phyloP scores from a whole-genome alignment of 2,329 filamentous ascomycete species.

The Tolypocladium amazonense region DNA sequence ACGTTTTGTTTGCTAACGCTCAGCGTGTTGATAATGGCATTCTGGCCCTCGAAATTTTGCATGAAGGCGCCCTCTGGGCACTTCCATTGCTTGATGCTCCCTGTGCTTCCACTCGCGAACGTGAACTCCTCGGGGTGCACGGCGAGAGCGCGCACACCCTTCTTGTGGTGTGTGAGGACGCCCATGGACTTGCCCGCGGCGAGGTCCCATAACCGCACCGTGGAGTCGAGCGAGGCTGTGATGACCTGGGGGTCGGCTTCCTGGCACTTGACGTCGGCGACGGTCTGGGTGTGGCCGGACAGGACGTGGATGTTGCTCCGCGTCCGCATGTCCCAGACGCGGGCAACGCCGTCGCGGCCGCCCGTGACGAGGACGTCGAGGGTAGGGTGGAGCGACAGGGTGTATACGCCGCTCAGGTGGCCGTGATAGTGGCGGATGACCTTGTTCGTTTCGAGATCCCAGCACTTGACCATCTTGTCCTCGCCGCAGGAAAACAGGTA shows the following conservation, averaged over 20 bases:
- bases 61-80: slow-evolving; percentile 97
- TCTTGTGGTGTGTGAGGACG: slow-evolving; percentile 96
- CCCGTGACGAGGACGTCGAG: slow-evolving; percentile 92
- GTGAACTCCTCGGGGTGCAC: slow-evolving; percentile 88
- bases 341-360: slow-evolving; percentile 83
- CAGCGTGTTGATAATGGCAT: slow-evolving; percentile 90
- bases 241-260: slow-evolving; percentile 96
- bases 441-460: slow-evolving; percentile 99
- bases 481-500: slow-evolving; percentile 97
- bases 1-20: slow-evolving; percentile 93
- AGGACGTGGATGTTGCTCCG: slow-evolving; percentile 92
- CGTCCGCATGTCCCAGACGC: slow-evolving; percentile 98
- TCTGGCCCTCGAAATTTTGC: slow-evolving; percentile 97
- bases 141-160: slow-evolving; percentile 78
- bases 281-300: slow-evolving; percentile 79
- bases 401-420: slow-evolving; percentile 92
- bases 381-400: slow-evolving; percentile 83
- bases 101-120: slow-evolving; percentile 84
- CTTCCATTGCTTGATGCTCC: slow-evolving; percentile 98
- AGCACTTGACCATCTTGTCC: slow-evolving; percentile 99
- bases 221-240: slow-evolving; percentile 82
- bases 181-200: slow-evolving; percentile 95
- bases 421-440: slow-evolving; percentile 97
- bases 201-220: slow-evolving; percentile 87
- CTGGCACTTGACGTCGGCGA: slow-evolving; percentile 83